Percentiles rank a stretch among this genome's conserved stretches.
Evolutionary conservation across 208 protist genomes (phyloP).

Genomic region (Trypanosoma cruzi): DNA sequence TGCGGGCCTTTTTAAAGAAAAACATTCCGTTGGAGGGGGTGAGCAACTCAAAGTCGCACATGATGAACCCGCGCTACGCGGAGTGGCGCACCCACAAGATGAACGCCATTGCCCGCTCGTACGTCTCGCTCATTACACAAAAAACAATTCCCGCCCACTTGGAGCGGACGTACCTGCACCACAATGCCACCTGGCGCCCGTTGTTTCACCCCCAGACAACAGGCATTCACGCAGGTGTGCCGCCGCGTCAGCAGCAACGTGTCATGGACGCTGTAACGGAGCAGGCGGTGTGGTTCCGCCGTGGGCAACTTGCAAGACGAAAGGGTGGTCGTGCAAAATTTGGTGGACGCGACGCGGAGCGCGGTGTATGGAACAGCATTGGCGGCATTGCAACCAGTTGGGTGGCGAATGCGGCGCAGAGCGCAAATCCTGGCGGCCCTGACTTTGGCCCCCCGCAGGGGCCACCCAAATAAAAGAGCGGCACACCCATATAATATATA

Average conservation of each 20-base stretch:
- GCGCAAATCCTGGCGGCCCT: slow-evolving; percentile 36
- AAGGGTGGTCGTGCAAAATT: slow-evolving; percentile 88
- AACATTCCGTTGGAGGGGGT: slow-evolving; percentile 63
- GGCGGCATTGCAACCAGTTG: slow-evolving; percentile 48
- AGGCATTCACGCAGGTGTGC: slow-evolving; percentile 65
- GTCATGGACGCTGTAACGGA: slow-evolving; percentile 70
- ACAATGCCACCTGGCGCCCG: slow-evolving; percentile 85
- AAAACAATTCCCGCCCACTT: slow-evolving; percentile 84
- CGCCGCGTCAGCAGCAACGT: slow-evolving; percentile 71
- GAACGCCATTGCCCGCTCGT: slow-evolving; percentile 74
- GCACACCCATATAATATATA: background rate
- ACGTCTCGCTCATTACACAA: slow-evolving; percentile 80
- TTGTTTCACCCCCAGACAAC: slow-evolving; percentile 64
- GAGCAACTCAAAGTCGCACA: slow-evolving; percentile 63
- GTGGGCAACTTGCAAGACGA: slow-evolving; percentile 59
- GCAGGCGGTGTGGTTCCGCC: slow-evolving; percentile 68
- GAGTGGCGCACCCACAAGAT: slow-evolving; percentile 84
- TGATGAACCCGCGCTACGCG: slow-evolving; percentile 72
- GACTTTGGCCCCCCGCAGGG: slow-evolving; percentile 53
- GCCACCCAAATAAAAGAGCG: slow-evolving; percentile 44
- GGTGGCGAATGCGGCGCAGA: slow-evolving; percentile 51
- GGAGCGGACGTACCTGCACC: slow-evolving; percentile 77
- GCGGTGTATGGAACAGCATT: slow-evolving; percentile 81
- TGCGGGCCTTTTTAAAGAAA: slow-evolving; percentile 57
- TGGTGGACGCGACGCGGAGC: slow-evolving; percentile 39